Base-by-base conservation (phyloP, 2,329 filamentous ascomycete species). In the Claviceps humidiphila region DNA sequence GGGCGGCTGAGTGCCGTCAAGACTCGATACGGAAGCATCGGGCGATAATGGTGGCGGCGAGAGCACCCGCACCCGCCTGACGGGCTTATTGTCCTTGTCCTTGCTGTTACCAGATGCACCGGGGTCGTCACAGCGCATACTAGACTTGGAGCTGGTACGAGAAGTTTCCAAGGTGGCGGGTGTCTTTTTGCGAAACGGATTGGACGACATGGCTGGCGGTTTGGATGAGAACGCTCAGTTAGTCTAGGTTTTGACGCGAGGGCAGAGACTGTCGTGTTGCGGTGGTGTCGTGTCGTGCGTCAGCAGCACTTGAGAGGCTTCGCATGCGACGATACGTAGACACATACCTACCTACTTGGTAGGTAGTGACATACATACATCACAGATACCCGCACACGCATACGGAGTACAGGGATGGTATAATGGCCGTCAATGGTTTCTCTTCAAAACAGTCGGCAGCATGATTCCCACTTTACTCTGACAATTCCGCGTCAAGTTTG, bases 11-110 rank as follows among this genome's bases (percentile, higher is more conserved):
- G 63, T 52, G 54, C 63, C 51, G 53, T 63, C 55, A 52, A 63
- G 58, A 16, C 61, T 67, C 65, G 60, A 66, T 54, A 64, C 64
- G 20, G 65, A 63, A 30, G 75, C 77, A 57, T 79, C 76, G 58
- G 77, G 75, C 13, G 76, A 76, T n/a, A 76, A 74, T 3, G 80
- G 79, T 54, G 79, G 80, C 50, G 81, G 81, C 43, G 80, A 82
- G 61, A 82, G 74, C 8, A 84, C 77, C 60, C 82, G 79, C 55
- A 87, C 83, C 60, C 79, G 84, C 68, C 85, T 85, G 54, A 77
- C 73, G 41, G 79, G 71, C 70, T 76, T 86, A 42, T 65, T 63
- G 2, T 30, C 2, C 17, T 65, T 63, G 2, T 30, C 2, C 17
- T 20, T 20, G 17, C 3, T 9, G 8, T 30, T 9, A 22, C 45